phyloP scores from a whole-genome alignment of 2,329 filamentous ascomycete genomes.

The Fusarium pseudonygamai region DNA sequence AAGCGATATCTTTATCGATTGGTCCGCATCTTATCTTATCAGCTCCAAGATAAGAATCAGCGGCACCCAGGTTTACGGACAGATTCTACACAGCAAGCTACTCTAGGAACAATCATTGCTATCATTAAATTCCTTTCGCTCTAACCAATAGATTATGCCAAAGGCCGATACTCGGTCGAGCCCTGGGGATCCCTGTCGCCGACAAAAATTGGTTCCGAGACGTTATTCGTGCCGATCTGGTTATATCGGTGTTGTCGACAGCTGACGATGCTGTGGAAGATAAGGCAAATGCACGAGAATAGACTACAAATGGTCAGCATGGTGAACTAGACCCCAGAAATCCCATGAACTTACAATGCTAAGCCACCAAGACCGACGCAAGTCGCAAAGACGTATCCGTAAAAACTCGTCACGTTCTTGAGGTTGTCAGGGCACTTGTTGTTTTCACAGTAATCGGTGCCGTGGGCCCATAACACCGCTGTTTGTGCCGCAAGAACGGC shows the following conservation, averaged over 20 bases:
- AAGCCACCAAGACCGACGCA: conserved; percentile 54
- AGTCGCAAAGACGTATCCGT: conserved; percentile 46
- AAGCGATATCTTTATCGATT: too few relatives aligned
- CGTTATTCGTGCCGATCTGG: conserved; percentile 10
- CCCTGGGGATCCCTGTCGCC: neutral
- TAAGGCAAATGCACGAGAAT: conserved; percentile 54
- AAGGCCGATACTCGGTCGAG: neutral
- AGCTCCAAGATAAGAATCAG: neutral
- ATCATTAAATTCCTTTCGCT: neutral
- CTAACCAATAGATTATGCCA: neutral
- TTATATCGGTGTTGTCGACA: conserved; percentile 53
- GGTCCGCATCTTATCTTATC: neutral
- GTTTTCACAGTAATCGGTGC: conserved; percentile 35
- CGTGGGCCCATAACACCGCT: conserved; percentile 36
- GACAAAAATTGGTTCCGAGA: neutral
- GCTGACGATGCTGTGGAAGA: conserved; percentile 53
- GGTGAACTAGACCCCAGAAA: fast-evolving
- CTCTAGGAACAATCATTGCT: neutral
- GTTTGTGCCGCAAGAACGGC: conserved; percentile 52
- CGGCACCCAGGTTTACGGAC: too few relatives aligned
- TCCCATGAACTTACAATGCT: conserved; percentile 52
- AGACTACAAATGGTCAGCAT: conserved; percentile 44
- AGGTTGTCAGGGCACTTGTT: conserved; percentile 35
- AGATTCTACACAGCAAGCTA: neutral
- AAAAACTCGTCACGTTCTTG: conserved; percentile 21